phyloP scores from a whole-genome alignment of 139 green algal genomes.

The Picochlorum sp. region DNA sequence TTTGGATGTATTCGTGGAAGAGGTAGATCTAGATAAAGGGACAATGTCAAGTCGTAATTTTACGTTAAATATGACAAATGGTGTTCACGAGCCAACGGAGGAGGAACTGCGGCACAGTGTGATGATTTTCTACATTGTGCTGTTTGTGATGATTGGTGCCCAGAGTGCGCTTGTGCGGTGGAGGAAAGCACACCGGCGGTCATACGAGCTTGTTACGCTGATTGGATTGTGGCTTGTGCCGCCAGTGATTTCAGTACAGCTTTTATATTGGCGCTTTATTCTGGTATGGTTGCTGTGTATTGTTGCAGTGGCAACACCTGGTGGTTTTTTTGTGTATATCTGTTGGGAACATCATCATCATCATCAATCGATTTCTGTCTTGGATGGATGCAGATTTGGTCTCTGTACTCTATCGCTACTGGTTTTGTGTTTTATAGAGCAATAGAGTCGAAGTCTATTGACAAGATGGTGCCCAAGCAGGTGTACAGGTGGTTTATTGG shows the following conservation, averaged over 20 bases:
- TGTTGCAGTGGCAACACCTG: too few relatives aligned
- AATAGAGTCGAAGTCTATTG: slow-evolving; percentile 29
- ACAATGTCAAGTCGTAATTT: too few relatives aligned
- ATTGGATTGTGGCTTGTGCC: slow-evolving; percentile 80
- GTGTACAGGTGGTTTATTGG: slow-evolving; percentile 73
- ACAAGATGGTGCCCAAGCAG: slow-evolving; percentile 39
- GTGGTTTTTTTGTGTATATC: too few relatives aligned
- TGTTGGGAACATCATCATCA: too few relatives aligned
- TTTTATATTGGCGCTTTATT: slow-evolving; percentile 63
- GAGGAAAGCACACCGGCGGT: slow-evolving; percentile 58
- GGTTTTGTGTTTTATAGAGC: slow-evolving; percentile 51
- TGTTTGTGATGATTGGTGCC: slow-evolving; percentile 27
- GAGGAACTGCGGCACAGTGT: slow-evolving; percentile 22
- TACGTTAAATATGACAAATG: too few relatives aligned
- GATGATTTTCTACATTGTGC: slow-evolving; percentile 23
- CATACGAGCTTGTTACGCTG: slow-evolving; percentile 73
- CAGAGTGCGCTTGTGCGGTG: slow-evolving; percentile 64
- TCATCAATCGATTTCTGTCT: too few relatives aligned
- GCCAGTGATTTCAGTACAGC: slow-evolving; percentile 41
- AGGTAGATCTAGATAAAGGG: too few relatives aligned
- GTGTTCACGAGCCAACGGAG: slow-evolving; percentile 1
- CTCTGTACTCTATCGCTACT: slow-evolving; percentile 47
- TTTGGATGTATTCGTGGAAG: too few relatives aligned
- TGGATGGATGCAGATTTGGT: slow-evolving; percentile 59
- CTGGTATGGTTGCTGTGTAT: slow-evolving; percentile 18